Evolutionary conservation across 1,284 basidiomycete species (phyloP), one percentile per base, ranked within the genome.

Genomic region (Heterobasidion annosum): DNA sequence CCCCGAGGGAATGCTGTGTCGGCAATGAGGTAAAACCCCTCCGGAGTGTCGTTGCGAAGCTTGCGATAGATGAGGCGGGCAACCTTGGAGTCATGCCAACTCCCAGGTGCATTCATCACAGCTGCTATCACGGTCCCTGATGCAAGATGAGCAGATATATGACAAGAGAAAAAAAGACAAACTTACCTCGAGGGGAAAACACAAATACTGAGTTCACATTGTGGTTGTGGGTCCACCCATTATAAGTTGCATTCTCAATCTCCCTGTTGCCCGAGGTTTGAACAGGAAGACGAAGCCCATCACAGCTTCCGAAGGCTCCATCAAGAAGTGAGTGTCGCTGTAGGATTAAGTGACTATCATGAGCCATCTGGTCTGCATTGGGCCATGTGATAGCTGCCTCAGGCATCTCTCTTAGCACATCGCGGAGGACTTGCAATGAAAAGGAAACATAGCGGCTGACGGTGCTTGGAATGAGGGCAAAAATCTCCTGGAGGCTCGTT

Each of bases 191-290:
- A 5, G 70, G 59, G 0, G 64, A 57, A 59, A 72, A 68, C 0
- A 56, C 61, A 16, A 70, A 19, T 0, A 70, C 61, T 56, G 50
- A 59, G 55, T 67, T 72, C 2, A 70, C 53, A 43, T 64, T 74
- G 55, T 79, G 77, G 0, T 64, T 67, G 48, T 68, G 65, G 1
- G 71, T 51, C 76, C 76, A 80, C 0, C 75, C 72, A 67, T 78
- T 79, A 56, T 70, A 79, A 5, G 71, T 77, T n/a, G 70, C 68
- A 65, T 79, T 78, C 58, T 78, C 72, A 2, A 76, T 63, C 10
- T 74, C 70, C 0, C 59, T 56, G 62, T 79, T 70, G 40, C 54
- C 1, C 65, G 63, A 1, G 50, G 52, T 12, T 60, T 58, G 0
- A n/a, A 19, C 19, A 19, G 19, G 19, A 1, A 19, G 19, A 19